These are phyloP conservation scores for Kickxella alabastrina DNA, from an alignment of 192 early-diverging fungal species.

Conservation along the genomic window DNA sequence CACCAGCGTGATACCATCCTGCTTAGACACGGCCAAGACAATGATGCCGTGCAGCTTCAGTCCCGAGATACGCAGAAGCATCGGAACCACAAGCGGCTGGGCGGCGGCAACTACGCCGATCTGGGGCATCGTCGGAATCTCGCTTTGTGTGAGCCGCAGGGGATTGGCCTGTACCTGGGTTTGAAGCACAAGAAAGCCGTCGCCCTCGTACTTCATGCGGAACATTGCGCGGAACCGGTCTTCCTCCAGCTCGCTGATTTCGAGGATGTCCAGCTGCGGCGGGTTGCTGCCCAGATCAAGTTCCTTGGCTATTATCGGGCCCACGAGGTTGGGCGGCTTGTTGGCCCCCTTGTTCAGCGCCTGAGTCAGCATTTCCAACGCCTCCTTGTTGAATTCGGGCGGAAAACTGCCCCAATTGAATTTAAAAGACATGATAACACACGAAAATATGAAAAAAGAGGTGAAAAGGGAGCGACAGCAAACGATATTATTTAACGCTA, in stretches of 20 bases:
- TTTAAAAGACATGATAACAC: constrained; percentile 77
- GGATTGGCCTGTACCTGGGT: constrained; percentile 82
- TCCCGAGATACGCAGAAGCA: constrained; percentile 87
- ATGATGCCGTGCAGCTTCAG: constrained; percentile 87
- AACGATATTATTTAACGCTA: no score
- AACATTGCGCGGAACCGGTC: constrained; percentile 96
- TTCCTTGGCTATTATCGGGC: constrained; percentile 86
- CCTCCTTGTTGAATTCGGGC: constrained; percentile 80
- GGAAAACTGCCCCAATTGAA: constrained; percentile 95
- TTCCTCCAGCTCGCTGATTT: constrained; percentile 92
- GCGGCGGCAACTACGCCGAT: constrained; percentile 81
- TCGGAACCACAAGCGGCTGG: constrained; percentile 91
- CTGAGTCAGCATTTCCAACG: constrained; percentile 76
- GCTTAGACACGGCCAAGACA: constrained; percentile 89
- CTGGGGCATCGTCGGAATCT: constrained; percentile 61
- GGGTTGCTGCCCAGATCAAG: constrained; percentile 93
- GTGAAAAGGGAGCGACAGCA: neutral
- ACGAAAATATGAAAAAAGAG: constrained; percentile 6
- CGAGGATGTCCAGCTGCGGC: constrained; percentile 95
- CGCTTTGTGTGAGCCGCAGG: constrained; percentile 48
- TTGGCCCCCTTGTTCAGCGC: constrained; percentile 90
- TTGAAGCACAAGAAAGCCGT: constrained; percentile 86
- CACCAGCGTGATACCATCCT: constrained; percentile 90
- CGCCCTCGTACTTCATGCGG: constrained; percentile 88
- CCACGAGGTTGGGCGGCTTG: constrained; percentile 90